Conservation (phyloP, 305 asterid genomes). For the Rubia tinctorum region DNA sequence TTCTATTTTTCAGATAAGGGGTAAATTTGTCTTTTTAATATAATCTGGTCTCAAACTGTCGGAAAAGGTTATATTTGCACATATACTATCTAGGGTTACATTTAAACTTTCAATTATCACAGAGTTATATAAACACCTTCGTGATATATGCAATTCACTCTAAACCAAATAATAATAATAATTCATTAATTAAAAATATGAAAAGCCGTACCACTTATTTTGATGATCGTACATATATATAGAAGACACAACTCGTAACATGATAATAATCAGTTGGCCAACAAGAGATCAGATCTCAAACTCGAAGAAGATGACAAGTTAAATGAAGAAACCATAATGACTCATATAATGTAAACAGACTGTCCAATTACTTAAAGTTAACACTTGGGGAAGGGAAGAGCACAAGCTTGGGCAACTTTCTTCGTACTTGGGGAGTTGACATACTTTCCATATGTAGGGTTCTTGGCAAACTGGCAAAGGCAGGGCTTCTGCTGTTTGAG, state of each 20-base stretch:
- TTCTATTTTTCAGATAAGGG: no score
- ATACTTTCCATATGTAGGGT: neutral
- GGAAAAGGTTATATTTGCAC: no score
- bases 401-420: neutral
- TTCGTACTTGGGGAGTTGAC: neutral
- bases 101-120: no score
- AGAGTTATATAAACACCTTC: no score
- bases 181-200: neutral
- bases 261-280: neutral
- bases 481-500: neutral
- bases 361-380: neutral
- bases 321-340: neutral
- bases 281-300: neutral
- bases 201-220: neutral
- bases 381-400: neutral
- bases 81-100: no score
- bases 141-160: no score
- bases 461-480: neutral
- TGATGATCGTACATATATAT: neutral
- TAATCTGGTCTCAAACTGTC: no score
- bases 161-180: no score
- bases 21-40: no score
- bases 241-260: neutral
- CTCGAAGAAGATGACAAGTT: neutral
- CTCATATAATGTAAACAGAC: neutral